Evolutionary conservation across 164 flowering plant genomes (phyloP).

Genomic region (Sextonia rubra): DNA sequence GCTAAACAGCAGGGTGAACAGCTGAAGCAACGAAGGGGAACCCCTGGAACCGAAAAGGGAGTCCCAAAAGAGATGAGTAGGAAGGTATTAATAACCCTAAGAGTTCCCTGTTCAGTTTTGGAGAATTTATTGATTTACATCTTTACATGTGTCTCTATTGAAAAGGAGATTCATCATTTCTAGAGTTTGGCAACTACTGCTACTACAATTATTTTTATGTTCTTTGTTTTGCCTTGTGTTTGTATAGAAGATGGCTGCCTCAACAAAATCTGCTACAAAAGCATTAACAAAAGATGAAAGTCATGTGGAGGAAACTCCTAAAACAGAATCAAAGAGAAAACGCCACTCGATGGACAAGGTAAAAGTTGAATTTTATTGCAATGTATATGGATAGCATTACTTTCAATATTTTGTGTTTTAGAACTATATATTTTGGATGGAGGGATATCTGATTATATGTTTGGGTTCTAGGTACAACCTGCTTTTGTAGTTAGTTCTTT

Average conservation of each 20-base stretch:
- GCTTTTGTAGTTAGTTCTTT: too few species aligned
- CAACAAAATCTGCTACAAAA: conserved; percentile 39
- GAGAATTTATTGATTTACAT: too few species aligned
- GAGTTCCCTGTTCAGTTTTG: too few species aligned
- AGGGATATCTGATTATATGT: too few species aligned
- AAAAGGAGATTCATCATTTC: neutral
- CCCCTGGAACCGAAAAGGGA: conserved; percentile 24
- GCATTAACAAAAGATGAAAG: conserved; percentile 26
- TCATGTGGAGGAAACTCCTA: conserved; percentile 37
- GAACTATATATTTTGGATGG: too few species aligned
- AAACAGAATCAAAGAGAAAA: conserved; percentile 44
- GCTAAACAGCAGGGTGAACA: conserved; percentile 26
- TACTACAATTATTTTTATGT: neutral
- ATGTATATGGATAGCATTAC: neutral
- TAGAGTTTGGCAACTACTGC: too few species aligned
- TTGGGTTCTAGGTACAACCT: too few species aligned
- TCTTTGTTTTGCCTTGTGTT: neutral
- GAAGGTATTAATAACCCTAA: conserved; percentile 17
- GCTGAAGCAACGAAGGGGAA: conserved; percentile 27
- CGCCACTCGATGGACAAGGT: conserved; percentile 40
- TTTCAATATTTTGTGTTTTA: too few species aligned
- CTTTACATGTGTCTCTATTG: neutral
- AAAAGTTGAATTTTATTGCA: neutral
- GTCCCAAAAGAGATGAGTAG: conserved; percentile 17
- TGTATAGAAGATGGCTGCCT: conserved; percentile 27